A percentile compares a stretch with the other conserved stretches of the same genome.
These are phyloP conservation scores for Globisporangium carolinianum DNA, from an alignment of 352 stramenopile species.

Conservation along the genomic window DNA sequence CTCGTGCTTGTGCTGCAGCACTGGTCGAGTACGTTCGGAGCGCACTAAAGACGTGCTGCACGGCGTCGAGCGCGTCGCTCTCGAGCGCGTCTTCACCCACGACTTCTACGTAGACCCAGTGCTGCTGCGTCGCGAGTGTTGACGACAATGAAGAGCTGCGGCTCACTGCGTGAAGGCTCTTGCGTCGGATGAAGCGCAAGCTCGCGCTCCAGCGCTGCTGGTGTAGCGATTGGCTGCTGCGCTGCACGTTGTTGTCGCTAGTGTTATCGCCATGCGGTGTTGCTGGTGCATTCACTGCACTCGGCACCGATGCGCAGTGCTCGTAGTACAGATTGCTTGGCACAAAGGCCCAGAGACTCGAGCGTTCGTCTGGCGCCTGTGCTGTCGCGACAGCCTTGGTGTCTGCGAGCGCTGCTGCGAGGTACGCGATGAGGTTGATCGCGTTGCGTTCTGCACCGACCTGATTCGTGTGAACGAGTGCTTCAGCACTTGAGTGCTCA, in stretches of 20 bases:
- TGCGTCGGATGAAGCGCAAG: conserved; percentile 16
- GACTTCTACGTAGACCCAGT: conserved; percentile 53
- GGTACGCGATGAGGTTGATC: background rate
- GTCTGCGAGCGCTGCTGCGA: conserved; percentile 1
- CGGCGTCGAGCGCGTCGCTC: background rate
- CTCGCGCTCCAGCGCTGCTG: conserved; percentile 8
- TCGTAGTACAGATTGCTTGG: conserved; percentile 21
- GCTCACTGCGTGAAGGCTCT: conserved; percentile 4
- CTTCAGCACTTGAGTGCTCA: background rate
- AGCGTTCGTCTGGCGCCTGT: background rate
- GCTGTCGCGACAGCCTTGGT: background rate
- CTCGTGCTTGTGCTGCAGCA: too few relatives aligned
- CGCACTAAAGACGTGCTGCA: conserved; percentile 30
- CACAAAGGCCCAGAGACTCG: conserved; percentile 21
- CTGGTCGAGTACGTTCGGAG: conserved; percentile 14
- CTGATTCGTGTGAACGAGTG: background rate
- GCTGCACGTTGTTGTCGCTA: background rate
- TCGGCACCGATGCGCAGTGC: background rate
- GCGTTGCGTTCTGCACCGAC: conserved; percentile 4
- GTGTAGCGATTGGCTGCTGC: conserved; percentile 5
- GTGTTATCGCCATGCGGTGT: background rate
- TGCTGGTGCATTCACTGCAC: too few relatives aligned
- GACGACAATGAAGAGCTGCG: too few relatives aligned
- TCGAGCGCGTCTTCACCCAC: conserved; percentile 20
- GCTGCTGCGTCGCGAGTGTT: background rate